Percentiles rank a stretch among this genome's conserved stretches.
Evolutionary conservation across 2,329 filamentous ascomycete species (phyloP).

Genomic region (Clarireedia paspali): DNA sequence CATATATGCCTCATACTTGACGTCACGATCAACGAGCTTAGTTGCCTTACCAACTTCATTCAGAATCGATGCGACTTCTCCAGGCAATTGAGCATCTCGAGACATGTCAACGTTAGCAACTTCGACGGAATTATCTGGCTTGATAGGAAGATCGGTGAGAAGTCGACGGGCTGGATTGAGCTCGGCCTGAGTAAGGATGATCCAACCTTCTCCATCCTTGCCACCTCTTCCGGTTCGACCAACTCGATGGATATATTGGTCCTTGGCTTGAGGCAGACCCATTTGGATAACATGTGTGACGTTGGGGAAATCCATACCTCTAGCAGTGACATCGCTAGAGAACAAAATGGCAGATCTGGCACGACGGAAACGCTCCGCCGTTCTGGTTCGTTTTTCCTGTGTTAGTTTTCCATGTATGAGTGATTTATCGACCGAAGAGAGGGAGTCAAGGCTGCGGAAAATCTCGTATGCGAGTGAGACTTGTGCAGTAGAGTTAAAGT

Average conservation of each 20-base stretch:
- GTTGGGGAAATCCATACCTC: conserved; percentile 77
- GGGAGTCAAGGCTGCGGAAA: conserved; percentile 26
- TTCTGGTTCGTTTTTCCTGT: conserved; percentile 60
- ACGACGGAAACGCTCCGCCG: conserved; percentile 64
- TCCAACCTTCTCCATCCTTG: conserved; percentile 57
- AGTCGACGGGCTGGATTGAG: conserved; percentile 15
- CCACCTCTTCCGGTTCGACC: conserved; percentile 70
- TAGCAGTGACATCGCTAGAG: conserved; percentile 73
- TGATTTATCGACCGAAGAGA: conserved; percentile 24
- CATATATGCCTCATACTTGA: conserved; percentile 24
- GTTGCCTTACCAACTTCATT: conserved; percentile 23
- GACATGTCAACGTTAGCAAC: conserved; percentile 28
- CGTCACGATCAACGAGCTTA: conserved; percentile 21
- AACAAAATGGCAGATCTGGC: conserved; percentile 57
- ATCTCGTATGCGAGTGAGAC: conserved; percentile 60
- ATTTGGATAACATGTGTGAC: conserved; percentile 73
- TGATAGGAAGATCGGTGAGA: conserved; percentile 26
- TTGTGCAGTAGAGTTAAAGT: conserved; percentile 71
- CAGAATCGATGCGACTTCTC: conserved; percentile 21
- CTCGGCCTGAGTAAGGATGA: conserved; percentile 22
- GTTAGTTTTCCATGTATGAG: conserved; percentile 73
- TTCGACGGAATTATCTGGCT: conserved; percentile 20
- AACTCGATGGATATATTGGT: conserved; percentile 70
- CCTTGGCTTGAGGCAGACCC: conserved; percentile 53
- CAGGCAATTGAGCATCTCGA: conserved; percentile 28